phyloP scores from a whole-genome alignment of 2,329 filamentous ascomycete species.

The Cladosporium sp. region DNA sequence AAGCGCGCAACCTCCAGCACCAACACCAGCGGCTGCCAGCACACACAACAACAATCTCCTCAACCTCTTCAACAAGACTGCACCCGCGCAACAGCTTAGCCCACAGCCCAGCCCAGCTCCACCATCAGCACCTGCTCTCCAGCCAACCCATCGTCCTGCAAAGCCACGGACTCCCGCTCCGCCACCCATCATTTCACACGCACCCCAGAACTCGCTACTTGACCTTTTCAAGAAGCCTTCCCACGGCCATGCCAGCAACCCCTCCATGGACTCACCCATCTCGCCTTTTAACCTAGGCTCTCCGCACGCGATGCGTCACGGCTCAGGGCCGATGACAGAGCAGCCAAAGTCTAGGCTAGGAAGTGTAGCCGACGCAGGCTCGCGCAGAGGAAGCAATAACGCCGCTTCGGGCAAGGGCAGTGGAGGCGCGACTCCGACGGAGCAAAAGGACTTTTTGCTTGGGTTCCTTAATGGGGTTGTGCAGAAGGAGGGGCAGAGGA shows the following conservation, averaged over 20 bases:
- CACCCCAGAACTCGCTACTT: slow-evolving; percentile 29
- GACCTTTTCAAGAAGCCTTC: slow-evolving; percentile 32
- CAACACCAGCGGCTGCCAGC: not conserved
- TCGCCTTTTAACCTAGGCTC: slow-evolving; percentile 36
- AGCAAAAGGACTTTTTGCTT: slow-evolving; percentile 38
- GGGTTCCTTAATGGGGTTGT: slow-evolving; percentile 40
- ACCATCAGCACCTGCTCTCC: slow-evolving; percentile 30
- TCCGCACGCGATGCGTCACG: slow-evolving; percentile 22
- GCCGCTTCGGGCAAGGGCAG: slow-evolving; percentile 22
- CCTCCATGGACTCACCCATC: slow-evolving; percentile 33
- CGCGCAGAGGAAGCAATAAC: not conserved
- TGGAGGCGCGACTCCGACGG: slow-evolving; percentile 30
- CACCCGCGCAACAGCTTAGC: slow-evolving; percentile 5
- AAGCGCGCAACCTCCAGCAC: not conserved
- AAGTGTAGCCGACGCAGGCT: slow-evolving; percentile 24
- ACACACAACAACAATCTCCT: slow-evolving; percentile 18
- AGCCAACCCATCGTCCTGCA: slow-evolving; percentile 26
- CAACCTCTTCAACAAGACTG: slow-evolving; percentile 20
- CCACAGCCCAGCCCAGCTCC: slow-evolving; percentile 25
- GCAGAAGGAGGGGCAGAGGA: slow-evolving; percentile 31
- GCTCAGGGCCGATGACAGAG: slow-evolving; percentile 18
- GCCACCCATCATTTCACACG: slow-evolving; percentile 17
- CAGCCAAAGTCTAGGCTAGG: slow-evolving; percentile 27
- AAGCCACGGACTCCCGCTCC: slow-evolving; percentile 13
- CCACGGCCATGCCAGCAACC: slow-evolving; percentile 12